Conservation (phyloP, 176 grass and related monocot genomes). For the Ensete ventricosum region DNA sequence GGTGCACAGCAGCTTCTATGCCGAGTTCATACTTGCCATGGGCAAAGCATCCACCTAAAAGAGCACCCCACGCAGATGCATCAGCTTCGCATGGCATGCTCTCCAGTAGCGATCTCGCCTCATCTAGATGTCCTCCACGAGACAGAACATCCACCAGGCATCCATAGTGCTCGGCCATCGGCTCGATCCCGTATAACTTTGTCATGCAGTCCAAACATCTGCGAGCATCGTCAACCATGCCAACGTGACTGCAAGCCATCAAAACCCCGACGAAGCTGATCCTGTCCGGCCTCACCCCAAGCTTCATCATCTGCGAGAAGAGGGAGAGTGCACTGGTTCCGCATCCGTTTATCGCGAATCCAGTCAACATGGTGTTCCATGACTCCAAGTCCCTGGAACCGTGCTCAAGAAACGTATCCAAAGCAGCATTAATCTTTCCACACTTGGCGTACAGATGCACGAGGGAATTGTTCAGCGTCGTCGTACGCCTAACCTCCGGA, state of each 20-base stretch:
- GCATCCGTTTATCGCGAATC: conserved; percentile 8
- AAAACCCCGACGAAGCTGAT: conserved; percentile 18
- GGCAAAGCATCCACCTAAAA: conserved; percentile 14
- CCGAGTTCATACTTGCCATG: conserved; percentile 12
- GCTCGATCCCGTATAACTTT: conserved; percentile 9
- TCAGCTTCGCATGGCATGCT: conserved; percentile 12
- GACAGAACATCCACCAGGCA: conserved; percentile 20
- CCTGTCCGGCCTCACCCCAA: conserved; percentile 6
- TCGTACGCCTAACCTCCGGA: neutral
- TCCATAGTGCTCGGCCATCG: conserved; percentile 10
- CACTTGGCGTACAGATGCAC: conserved; percentile 17
- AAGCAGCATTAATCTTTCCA: conserved; percentile 12
- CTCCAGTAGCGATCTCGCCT: neutral
- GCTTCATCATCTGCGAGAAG: conserved; percentile 19
- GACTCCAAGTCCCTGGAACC: conserved; percentile 12
- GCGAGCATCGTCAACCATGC: conserved; percentile 12
- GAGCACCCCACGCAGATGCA: conserved; percentile 14
- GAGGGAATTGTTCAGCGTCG: conserved; percentile 11
- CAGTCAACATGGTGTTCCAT: conserved; percentile 20
- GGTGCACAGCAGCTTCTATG: neutral
- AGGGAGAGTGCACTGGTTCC: conserved; percentile 12
- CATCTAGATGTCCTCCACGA: conserved; percentile 13
- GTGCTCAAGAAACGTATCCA: conserved; percentile 12
- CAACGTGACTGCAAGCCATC: conserved; percentile 20
- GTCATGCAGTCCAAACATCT: conserved; percentile 7